Conservation (phyloP, 2,329 filamentous ascomycete species). For the Fusarium sp. region DNA sequence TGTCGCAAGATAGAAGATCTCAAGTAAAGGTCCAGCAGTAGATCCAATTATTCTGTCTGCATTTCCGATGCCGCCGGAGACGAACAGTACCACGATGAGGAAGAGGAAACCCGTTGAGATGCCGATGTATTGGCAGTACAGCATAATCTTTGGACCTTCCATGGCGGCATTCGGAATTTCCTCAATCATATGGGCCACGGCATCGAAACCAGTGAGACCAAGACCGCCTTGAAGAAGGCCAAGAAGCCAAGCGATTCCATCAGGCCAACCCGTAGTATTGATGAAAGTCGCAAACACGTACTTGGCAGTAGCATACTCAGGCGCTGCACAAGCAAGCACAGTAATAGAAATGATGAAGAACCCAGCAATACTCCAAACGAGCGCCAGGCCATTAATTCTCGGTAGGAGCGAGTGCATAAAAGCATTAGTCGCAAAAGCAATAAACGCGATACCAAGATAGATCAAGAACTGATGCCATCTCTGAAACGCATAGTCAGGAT, state of each 20-base stretch:
- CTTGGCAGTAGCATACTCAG: conserved; percentile 60
- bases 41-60: conserved; percentile 60
- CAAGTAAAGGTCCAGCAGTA: conserved; percentile 66
- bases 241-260: conserved; percentile 50
- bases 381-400: conserved; percentile 70
- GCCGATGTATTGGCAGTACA: conserved; percentile 71
- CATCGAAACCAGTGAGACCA: conserved; percentile 50
- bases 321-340: conserved; percentile 71
- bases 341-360: conserved; percentile 77
- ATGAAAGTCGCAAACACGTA: conserved; percentile 50
- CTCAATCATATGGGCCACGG: conserved; percentile 52
- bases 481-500: conserved; percentile 65
- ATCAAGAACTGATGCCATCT: conserved; percentile 77
- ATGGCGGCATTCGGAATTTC: conserved; percentile 48
- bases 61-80: conserved; percentile 65
- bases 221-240: conserved; percentile 50
- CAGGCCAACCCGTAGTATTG: conserved; percentile 50
- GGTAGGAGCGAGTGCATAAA: conserved; percentile 49
- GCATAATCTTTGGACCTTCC: conserved; percentile 50
- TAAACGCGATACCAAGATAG: conserved; percentile 47
- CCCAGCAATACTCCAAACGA: conserved; percentile 75
- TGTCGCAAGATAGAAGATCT: conserved; percentile 73
- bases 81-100: conserved; percentile 71
- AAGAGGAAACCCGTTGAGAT: conserved; percentile 72
- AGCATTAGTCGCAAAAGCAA: conserved; percentile 47